These are phyloP conservation scores for Mitragyna speciosa DNA, from an alignment of 257 asterid species.

Conservation along the genomic window DNA sequence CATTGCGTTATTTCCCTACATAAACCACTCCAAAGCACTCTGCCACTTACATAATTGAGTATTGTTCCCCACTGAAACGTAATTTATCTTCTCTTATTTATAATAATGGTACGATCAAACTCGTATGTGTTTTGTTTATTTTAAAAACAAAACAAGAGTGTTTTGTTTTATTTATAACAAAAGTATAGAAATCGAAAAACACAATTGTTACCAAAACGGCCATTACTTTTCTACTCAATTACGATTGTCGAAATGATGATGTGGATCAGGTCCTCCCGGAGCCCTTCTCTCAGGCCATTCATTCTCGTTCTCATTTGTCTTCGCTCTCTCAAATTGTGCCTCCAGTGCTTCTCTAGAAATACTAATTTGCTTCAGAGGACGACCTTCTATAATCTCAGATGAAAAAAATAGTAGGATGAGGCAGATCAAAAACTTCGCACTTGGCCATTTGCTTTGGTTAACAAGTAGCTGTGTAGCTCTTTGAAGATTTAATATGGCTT, in stretches of 20 bases:
- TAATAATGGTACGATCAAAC: too few species aligned
- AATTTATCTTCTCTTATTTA: too few species aligned
- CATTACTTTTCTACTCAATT: background rate
- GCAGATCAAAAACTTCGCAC: slow-evolving; percentile 39
- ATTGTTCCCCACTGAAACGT: too few species aligned
- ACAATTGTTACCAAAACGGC: background rate
- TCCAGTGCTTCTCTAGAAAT: slow-evolving; percentile 39
- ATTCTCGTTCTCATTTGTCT: slow-evolving; percentile 3
- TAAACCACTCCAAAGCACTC: too few species aligned
- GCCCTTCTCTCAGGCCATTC: slow-evolving; percentile 47
- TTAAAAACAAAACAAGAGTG: too few species aligned
- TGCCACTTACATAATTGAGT: too few species aligned
- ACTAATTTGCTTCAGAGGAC: slow-evolving; percentile 45
- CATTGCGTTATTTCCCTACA: background rate
- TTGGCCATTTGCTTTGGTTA: slow-evolving; percentile 31
- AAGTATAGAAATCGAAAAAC: too few species aligned
- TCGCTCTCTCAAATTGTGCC: slow-evolving; percentile 26
- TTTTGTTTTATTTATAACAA: too few species aligned
- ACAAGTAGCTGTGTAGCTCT: background rate
- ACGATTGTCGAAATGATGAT: slow-evolving; percentile 47
- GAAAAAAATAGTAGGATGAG: slow-evolving; percentile 42
- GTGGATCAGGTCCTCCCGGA: slow-evolving; percentile 86
- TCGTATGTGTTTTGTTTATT: too few species aligned
- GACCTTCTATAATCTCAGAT: slow-evolving; percentile 36
- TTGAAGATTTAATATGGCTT: slow-evolving; percentile 9